Evolutionary conservation across 1,139 yeast species (phyloP), one percentile per base, ranked within the genome.

Genomic region (Taphrina communis): DNA sequence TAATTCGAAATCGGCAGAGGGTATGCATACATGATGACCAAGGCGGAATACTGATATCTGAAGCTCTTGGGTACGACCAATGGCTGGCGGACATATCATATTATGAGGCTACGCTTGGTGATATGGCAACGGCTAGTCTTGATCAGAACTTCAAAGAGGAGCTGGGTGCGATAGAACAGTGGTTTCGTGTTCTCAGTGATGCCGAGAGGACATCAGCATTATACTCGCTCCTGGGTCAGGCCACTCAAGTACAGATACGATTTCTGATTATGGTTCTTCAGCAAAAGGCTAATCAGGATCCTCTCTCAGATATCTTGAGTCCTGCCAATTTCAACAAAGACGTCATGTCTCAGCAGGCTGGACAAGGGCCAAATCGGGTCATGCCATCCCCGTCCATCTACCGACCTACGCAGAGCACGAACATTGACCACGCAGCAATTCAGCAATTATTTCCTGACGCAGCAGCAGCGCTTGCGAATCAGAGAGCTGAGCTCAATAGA

Each of bases 201-300:
- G 78, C 78, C 7, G 81, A 79, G 70, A 75, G 80, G 41, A 78
- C 81, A 17, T 80, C 81, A n/a, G 78, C 81, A 8, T 72, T 79
- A 62, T 78, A 78, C 66, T 74, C 81, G 1, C 73, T 79, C 53
- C 73, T 79, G 42, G 80, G 78, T 65, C 80, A 78, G 61, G 73
- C 79, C 35, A 74, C 77, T n/a, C 79, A 78, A 39, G 78, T 76
- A n/a, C 81, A 79, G 73, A 76, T 76, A 69, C 75, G 79, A 48
- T 78, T 78, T 66, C 77, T 79, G 68, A 75, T 77, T 65, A 76
- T 80, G n/a, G 79, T 78, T 17, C 73, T 79, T 57, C 79, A 77
- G 70, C 77, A 76, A 66, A 72, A 77, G 70, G 78, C 78, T 42
- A 72, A 73, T 36, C 71, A 71, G 42, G 78, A 77, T 70, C 76